Percentiles rank a stretch among this genome's conserved stretches.
phyloP scores from a whole-genome alignment of 2,329 filamentous ascomycete species.

The Penicillium sp. region DNA sequence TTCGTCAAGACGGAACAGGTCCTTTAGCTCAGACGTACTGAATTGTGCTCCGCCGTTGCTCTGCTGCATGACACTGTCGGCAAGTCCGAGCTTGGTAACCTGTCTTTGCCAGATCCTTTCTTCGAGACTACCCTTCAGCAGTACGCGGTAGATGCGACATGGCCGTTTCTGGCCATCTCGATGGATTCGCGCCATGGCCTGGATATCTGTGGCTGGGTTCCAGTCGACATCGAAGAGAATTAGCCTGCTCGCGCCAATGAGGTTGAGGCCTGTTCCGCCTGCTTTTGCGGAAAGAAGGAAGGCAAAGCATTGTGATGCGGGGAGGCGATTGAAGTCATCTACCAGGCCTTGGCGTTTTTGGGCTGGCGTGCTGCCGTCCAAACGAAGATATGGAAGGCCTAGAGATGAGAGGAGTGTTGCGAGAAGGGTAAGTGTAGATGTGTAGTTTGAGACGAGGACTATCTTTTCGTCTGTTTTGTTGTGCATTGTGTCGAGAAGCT shows the following conservation, averaged over 20 bases:
- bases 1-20: constrained; percentile 67
- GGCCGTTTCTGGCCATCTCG: constrained; percentile 69
- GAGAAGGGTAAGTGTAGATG: constrained; percentile 69
- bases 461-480: constrained; percentile 68
- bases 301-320: constrained; percentile 60
- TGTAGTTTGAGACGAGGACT: constrained; percentile 76
- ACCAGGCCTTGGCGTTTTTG: constrained; percentile 68
- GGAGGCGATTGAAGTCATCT: constrained; percentile 67
- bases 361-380: constrained; percentile 67
- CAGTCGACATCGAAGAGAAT: constrained; percentile 74
- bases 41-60: constrained; percentile 55
- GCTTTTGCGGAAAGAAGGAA: constrained; percentile 74
- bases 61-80: constrained; percentile 70
- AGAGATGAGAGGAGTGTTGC: constrained; percentile 61
- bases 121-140: constrained; percentile 69
- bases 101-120: constrained; percentile 77
- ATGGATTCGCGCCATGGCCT: constrained; percentile 75
- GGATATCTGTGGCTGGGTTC: constrained; percentile 73
- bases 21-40: constrained; percentile 64
- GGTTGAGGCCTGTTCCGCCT: constrained; percentile 69
- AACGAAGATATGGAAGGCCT: constrained; percentile 63
- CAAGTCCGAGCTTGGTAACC: constrained; percentile 68
- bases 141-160: constrained; percentile 68
- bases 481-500: constrained; percentile 62
- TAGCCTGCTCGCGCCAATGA: constrained; percentile 69